Percentiles rank a stretch among this genome's conserved stretches.
These are phyloP conservation scores for Cryptococcus depauperatus DNA, from an alignment of 1,284 basidiomycete species.

Conservation along the genomic window DNA sequence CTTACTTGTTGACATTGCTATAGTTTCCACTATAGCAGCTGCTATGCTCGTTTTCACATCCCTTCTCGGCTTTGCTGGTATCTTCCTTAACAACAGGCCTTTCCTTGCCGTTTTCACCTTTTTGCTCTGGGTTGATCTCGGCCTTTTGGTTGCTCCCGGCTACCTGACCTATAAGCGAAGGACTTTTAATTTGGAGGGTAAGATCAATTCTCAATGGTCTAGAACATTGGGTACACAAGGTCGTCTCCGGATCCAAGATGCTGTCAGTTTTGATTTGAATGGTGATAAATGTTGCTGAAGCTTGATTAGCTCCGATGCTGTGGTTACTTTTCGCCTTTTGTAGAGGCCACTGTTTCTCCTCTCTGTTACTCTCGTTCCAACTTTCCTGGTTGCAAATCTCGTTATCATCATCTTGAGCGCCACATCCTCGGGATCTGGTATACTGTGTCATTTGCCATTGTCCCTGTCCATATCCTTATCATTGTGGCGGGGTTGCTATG, in stretches of 20 bases:
- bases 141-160: constrained; percentile 57
- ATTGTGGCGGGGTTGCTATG: constrained; percentile 58
- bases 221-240: constrained; percentile 51
- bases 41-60: constrained; percentile 56
- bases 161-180: constrained; percentile 61
- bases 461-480: constrained; percentile 57
- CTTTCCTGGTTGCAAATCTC: constrained; percentile 61
- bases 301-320: constrained; percentile 54
- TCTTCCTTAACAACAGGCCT: constrained; percentile 63
- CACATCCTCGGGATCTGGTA: constrained; percentile 53
- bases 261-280: constrained; percentile 20
- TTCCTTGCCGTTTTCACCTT: constrained; percentile 63
- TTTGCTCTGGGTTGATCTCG: constrained; percentile 61
- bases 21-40: constrained; percentile 55
- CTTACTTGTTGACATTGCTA: neutral
- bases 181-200: constrained; percentile 64
- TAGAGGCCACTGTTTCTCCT: constrained; percentile 58
- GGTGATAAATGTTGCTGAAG: neutral
- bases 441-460: constrained; percentile 56
- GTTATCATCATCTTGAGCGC: constrained; percentile 56
- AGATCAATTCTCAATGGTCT: constrained; percentile 63
- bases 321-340: constrained; percentile 58
- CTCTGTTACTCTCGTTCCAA: constrained; percentile 59
- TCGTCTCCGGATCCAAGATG: constrained; percentile 57
- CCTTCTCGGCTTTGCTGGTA: constrained; percentile 59